These are phyloP conservation scores for Symbiodinium natans DNA, from an alignment of 73 alveolate genomes.

Conservation along the genomic window DNA sequence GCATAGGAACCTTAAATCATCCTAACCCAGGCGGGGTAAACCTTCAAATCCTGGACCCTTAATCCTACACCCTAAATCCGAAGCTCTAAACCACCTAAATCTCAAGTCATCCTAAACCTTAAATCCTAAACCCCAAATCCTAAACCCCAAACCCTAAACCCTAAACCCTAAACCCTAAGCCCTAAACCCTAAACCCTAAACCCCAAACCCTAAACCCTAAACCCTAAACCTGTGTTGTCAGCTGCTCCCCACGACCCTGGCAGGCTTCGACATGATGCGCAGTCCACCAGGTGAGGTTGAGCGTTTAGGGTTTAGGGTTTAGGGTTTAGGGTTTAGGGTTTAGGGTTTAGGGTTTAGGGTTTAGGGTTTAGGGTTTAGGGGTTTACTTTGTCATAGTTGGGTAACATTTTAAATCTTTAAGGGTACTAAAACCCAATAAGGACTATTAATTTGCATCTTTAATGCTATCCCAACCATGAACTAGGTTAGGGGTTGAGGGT, in stretches of 20 bases:
- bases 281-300: too few relatives aligned
- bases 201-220: too few relatives aligned
- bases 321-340: neutral
- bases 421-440: too few relatives aligned
- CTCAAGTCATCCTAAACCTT: neutral
- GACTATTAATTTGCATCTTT: too few relatives aligned
- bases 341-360: neutral
- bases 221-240: too few relatives aligned
- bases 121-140: neutral
- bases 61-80: neutral
- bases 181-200: neutral
- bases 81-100: neutral
- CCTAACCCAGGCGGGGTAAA: too few relatives aligned
- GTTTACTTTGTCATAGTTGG: too few relatives aligned
- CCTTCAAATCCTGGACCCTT: neutral
- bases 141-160: neutral
- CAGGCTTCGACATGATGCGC: neutral
- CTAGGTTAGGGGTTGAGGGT: neutral
- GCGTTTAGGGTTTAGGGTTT: neutral
- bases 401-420: too few relatives aligned
- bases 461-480: too few relatives aligned
- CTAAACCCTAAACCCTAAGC: too few relatives aligned
- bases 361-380: neutral
- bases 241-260: slow-evolving; percentile 28
- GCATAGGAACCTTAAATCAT: too few relatives aligned